Evolutionary conservation across 2,329 filamentous ascomycete genomes (phyloP).

Genomic region (Diaporthe nobilis): DNA sequence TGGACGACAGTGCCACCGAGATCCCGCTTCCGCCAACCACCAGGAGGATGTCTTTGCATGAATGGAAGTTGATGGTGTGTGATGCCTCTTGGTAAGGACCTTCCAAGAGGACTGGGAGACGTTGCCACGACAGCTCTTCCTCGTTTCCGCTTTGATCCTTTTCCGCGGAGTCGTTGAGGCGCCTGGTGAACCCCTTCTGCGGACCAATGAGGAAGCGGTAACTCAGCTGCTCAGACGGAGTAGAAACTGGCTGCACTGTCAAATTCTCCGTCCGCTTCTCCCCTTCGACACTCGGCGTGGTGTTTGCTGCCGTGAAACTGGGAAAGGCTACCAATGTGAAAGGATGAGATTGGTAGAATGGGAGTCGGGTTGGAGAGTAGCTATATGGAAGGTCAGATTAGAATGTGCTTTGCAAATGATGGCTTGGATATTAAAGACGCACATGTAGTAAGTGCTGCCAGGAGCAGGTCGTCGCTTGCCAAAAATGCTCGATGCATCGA

Average conservation of each 20-base stretch:
- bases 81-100: conserved; percentile 9
- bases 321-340: conserved; percentile 28
- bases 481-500: conserved; percentile 16
- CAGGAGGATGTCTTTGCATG: background rate
- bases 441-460: conserved; percentile 30
- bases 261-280: background rate
- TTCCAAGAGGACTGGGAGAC: conserved; percentile 11
- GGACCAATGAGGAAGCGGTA: conserved; percentile 31
- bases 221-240: background rate
- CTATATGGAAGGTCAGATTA: background rate
- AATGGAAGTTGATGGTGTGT: background rate
- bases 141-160: background rate
- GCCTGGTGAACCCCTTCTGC: conserved; percentile 1
- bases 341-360: conserved; percentile 29
- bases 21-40: conserved; percentile 25
- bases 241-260: background rate
- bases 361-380: conserved; percentile 17
- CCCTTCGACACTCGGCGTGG: background rate
- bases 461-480: conserved; percentile 11
- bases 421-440: fast-evolving
- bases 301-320: background rate
- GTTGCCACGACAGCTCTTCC: background rate
- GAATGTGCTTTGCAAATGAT: background rate
- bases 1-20: conserved; percentile 3
- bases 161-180: background rate